Percentiles rank a stretch among this genome's conserved stretches.
Conservation (phyloP, 352 stramenopile species). For the Phytophthora sojae region DNA sequence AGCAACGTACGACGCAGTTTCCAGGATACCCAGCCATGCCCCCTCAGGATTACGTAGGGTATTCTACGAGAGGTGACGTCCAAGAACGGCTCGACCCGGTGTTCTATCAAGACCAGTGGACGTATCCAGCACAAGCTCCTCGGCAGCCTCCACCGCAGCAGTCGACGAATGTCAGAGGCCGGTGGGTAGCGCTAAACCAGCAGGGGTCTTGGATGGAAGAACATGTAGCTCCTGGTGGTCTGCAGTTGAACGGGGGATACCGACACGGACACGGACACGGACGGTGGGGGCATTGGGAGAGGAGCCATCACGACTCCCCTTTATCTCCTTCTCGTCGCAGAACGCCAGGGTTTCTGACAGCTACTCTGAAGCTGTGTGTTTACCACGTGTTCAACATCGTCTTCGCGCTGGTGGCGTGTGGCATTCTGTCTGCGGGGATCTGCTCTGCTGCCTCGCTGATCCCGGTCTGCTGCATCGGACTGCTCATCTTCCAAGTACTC, state of each 20-base stretch:
- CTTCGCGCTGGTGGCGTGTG: slow-evolving; percentile 57
- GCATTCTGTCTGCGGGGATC: slow-evolving; percentile 51
- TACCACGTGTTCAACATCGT: slow-evolving; percentile 70
- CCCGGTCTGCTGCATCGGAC: slow-evolving; percentile 69
- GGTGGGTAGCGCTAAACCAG: slow-evolving; percentile 24
- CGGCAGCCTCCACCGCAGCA: slow-evolving; percentile 18
- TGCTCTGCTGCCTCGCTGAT: slow-evolving; percentile 55
- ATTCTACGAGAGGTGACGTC: neutral
- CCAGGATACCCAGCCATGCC: slow-evolving; percentile 7
- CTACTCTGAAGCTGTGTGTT: slow-evolving; percentile 54
- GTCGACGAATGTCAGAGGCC: slow-evolving; percentile 11
- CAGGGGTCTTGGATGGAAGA: slow-evolving; percentile 8
- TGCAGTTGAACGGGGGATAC: slow-evolving; percentile 2
- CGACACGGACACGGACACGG: neutral
- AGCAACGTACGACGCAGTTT: slow-evolving; percentile 9
- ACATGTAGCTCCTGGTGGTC: neutral
- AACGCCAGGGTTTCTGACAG: slow-evolving; percentile 29
- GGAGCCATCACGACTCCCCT: neutral
- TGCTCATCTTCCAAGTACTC: slow-evolving; percentile 70
- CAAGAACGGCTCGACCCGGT: slow-evolving; percentile 1
- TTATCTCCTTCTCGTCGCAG: neutral
- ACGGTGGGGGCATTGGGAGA: slow-evolving; percentile 4
- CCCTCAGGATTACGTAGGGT: slow-evolving; percentile 11
- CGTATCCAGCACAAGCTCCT: slow-evolving; percentile 5
- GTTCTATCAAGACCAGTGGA: slow-evolving; percentile 15